Conservation (phyloP, 169 alveolate genomes). For the Eimeria falciformis region DNA sequence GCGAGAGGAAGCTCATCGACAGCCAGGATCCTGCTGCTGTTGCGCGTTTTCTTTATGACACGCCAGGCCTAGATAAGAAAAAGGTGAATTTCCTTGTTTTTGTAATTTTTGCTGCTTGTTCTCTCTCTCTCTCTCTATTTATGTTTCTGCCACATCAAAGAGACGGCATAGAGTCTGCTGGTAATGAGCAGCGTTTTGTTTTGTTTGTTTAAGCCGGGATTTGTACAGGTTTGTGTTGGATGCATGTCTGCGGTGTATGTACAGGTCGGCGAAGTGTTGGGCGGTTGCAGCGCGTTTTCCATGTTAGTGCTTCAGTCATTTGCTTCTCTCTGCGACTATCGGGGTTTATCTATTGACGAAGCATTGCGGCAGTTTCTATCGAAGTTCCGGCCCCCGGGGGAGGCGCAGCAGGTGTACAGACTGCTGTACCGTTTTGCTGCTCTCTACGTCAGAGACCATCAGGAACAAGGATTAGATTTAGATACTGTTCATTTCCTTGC, state of each 20-base stretch:
- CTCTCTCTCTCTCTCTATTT: not conserved
- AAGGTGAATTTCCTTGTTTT: constrained; percentile 19
- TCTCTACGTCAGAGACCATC: constrained; percentile 54
- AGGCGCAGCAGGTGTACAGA: constrained; percentile 76
- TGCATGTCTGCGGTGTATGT: not conserved
- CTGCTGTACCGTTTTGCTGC: constrained; percentile 60
- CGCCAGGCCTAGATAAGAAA: constrained; percentile 71
- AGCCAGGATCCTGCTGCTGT: constrained; percentile 53
- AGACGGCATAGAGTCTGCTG: not conserved
- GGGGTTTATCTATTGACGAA: constrained; percentile 54
- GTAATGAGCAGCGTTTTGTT: not conserved
- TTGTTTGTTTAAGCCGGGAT: not conserved
- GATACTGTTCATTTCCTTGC: constrained; percentile 74
- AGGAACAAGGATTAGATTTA: constrained; percentile 43
- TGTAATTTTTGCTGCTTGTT: not conserved
- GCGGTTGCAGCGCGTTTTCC: constrained; percentile 39
- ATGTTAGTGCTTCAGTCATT: constrained; percentile 59
- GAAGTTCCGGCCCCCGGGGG: constrained; percentile 73
- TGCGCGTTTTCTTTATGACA: constrained; percentile 68
- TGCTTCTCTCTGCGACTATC: constrained; percentile 59
- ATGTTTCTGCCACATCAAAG: not conserved
- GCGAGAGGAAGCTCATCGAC: constrained; percentile 38
- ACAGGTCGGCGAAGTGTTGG: constrained; percentile 74
- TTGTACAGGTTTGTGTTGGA: not conserved
- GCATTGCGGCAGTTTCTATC: constrained; percentile 66